Evolutionary conservation across 345 rosid species (phyloP).

Genomic region (Punica granatum): DNA sequence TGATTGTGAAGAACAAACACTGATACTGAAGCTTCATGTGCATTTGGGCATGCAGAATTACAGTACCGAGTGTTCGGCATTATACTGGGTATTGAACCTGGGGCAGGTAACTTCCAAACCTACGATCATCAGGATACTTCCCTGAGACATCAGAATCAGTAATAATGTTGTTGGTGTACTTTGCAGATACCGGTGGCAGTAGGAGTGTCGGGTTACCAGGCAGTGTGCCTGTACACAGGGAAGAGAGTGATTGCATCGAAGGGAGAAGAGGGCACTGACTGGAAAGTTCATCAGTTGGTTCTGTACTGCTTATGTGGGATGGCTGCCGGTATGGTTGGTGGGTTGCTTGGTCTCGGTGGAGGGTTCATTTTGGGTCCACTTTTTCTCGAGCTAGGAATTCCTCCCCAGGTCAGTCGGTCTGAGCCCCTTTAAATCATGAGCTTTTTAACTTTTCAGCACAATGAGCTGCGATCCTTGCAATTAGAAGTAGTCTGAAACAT

Average conservation of each 20-base stretch:
- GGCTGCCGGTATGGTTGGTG: conserved; percentile 34
- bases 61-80: conserved; percentile 27
- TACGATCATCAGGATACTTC: neutral
- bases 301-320: conserved; percentile 27
- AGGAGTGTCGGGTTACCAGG: conserved; percentile 25
- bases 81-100: conserved; percentile 30
- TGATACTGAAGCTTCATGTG: neutral
- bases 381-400: conserved; percentile 36
- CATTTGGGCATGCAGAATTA: conserved; percentile 22
- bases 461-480: neutral
- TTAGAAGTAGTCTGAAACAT: neutral
- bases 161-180: neutral
- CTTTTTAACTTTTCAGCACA: neutral
- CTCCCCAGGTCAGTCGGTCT: conserved; percentile 27
- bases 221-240: conserved; percentile 30
- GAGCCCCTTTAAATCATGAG: neutral
- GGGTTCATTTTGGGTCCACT: conserved; percentile 41
- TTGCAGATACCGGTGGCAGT: conserved; percentile 24
- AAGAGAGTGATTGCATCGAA: conserved; percentile 26
- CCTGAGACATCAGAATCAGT: neutral
- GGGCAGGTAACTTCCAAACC: conserved; percentile 21
- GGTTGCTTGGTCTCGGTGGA: conserved; percentile 42
- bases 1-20: neutral
- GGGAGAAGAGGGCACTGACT: conserved; percentile 26
- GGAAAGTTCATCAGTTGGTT: conserved; percentile 20